A percentile compares a stretch with the other conserved stretches of the same genome.
phyloP scores from a whole-genome alignment of 2,329 filamentous ascomycete genomes.

The Ambrosiella beaveri region DNA sequence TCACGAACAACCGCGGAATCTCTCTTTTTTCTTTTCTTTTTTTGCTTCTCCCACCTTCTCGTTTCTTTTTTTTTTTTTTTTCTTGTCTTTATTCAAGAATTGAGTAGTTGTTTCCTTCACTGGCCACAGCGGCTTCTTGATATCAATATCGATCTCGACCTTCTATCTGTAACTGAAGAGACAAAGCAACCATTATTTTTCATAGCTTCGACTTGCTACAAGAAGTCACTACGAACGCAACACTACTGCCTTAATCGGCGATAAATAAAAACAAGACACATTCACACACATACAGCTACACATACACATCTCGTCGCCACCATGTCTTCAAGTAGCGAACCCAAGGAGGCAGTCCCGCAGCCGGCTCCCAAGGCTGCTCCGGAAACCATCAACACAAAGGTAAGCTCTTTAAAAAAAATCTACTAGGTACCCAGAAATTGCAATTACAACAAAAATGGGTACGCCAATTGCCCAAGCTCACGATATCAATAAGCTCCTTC shows the following conservation, averaged over 20 bases:
- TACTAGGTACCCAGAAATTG: background rate
- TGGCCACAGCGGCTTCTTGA: background rate
- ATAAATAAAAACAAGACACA: background rate
- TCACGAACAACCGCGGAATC: background rate
- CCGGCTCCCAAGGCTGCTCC: background rate
- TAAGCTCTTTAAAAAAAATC: background rate
- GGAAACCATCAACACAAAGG: background rate
- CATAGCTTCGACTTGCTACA: slow-evolving; percentile 5
- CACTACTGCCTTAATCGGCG: background rate
- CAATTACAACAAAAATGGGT: too few relatives aligned
- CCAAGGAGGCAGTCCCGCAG: background rate
- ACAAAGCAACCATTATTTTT: background rate
- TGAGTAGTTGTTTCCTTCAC: background rate
- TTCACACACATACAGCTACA: background rate
- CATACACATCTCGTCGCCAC: background rate
- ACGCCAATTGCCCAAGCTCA: too few relatives aligned
- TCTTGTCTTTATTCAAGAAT: too few relatives aligned
- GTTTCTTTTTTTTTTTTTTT: background rate
- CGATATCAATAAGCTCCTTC: background rate
- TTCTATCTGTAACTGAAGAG: background rate
- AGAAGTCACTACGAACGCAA: background rate
- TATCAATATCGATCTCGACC: background rate
- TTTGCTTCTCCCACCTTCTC: background rate
- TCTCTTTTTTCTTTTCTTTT: slow-evolving; percentile 4
- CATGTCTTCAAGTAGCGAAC: background rate